Base-by-base conservation (phyloP, 768 basidiomycete genomes). In the Tremella yokohamensis region DNA sequence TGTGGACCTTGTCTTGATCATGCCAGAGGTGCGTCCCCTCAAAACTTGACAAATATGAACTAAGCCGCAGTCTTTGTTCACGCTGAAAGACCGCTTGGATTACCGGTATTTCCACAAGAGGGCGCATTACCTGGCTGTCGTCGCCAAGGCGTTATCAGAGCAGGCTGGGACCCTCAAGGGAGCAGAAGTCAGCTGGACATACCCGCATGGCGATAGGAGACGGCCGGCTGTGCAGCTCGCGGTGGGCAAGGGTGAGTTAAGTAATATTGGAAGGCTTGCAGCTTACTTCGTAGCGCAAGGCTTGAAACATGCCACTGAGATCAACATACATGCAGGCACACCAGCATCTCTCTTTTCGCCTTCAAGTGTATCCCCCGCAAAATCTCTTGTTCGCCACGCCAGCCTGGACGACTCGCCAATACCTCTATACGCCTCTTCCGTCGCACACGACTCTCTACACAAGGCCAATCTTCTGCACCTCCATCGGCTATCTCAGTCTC, bases 11-110 rank as follows among this genome's bases (percentile, higher is more conserved):
- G 87, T 86, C 1, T 79, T 94, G 13, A 85, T 90, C 73, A 94
- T 96, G 89, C 90, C 91, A 9, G 74, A 83, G 39, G 90, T 89
- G 69, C 65, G 85, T 80, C 18, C 57, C 7, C 19, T 44, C 20
- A 11, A 8, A 16, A 16, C 44, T 6, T 39, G 49, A 54, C 49
- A 29, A 51, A n/a, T 48, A n/a, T 4, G 29, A 11, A 6, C 29
- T 34, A 34, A 34, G 29, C 29, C 4, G 29, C 61, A 79, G 79
- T 40, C 62, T 22, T 79, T 96, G n/a, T 93, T 98, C 69, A 90
- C 94, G 79, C 90, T 93, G 69, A 99, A 98, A 73, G 93, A 98
- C 71, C 89, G 90, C 63, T 80, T 91, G 57, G 87, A 92, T 70
- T 83, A 85, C 8, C 84, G 96, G 11, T 91, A 87, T 74, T 93